These are phyloP conservation scores for Pythium scleroteichum DNA, from an alignment of 352 stramenopile species.

Conservation along the genomic window DNA sequence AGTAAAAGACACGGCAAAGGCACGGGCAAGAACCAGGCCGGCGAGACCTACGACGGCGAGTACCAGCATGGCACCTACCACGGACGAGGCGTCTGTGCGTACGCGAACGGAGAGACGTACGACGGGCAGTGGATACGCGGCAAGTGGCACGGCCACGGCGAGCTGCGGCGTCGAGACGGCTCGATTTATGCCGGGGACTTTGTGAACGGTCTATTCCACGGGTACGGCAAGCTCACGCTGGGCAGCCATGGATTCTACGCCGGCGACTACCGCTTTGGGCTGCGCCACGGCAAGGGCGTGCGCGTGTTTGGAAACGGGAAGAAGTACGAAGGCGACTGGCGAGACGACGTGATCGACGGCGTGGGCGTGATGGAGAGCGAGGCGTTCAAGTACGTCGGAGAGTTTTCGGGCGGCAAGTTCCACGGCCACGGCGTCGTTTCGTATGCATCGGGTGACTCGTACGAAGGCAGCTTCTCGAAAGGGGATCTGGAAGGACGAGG, in stretches of 20 bases:
- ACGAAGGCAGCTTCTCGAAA: slow-evolving; percentile 59
- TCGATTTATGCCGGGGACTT: slow-evolving; percentile 62
- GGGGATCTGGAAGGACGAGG: slow-evolving; percentile 55
- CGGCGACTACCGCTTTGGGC: slow-evolving; percentile 55
- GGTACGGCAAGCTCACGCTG: slow-evolving; percentile 56
- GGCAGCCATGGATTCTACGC: slow-evolving; percentile 59
- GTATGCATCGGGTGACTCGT: slow-evolving; percentile 67
- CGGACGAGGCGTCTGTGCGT: slow-evolving; percentile 56
- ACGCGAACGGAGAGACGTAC: slow-evolving; percentile 65
- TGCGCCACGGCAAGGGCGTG: slow-evolving; percentile 58
- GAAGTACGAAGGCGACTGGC: slow-evolving; percentile 73
- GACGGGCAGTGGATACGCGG: slow-evolving; percentile 65
- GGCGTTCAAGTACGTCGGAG: slow-evolving; percentile 57
- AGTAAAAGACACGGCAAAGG: slow-evolving; percentile 63
- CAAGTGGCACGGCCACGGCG: slow-evolving; percentile 54
- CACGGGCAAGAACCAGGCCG: slow-evolving; percentile 32
- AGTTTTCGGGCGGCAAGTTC: slow-evolving; percentile 53
- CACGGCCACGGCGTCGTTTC: slow-evolving; percentile 55
- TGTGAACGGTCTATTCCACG: slow-evolving; percentile 49
- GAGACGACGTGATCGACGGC: slow-evolving; percentile 56
- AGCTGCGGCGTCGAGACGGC: slow-evolving; percentile 49
- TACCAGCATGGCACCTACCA: slow-evolving; percentile 55
- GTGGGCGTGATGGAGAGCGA: slow-evolving; percentile 54
- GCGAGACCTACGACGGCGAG: slow-evolving; percentile 57
- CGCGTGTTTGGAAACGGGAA: slow-evolving; percentile 53